Conservation (phyloP, 345 rosid species). For the Carallia pectinifolia region DNA sequence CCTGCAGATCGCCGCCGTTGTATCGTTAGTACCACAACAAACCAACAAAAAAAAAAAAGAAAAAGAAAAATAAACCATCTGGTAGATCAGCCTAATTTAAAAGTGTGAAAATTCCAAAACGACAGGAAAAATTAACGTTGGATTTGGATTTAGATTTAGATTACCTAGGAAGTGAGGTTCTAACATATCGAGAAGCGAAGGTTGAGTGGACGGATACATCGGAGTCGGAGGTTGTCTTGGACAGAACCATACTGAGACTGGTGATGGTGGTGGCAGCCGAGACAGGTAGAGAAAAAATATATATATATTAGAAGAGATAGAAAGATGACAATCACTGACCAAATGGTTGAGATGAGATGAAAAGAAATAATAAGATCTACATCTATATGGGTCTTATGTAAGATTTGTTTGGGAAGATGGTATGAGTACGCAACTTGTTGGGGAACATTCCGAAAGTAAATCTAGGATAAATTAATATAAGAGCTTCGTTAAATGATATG, state of each 20-base stretch:
- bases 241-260: constrained; percentile 18
- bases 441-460: too few species aligned
- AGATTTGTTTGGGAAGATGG: too few species aligned
- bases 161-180: constrained; percentile 27
- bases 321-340: not conserved
- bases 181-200: constrained; percentile 29
- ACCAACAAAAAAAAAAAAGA: not conserved
- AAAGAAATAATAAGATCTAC: not conserved
- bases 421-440: too few species aligned
- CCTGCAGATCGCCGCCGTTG: constrained; percentile 10
- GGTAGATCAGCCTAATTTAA: too few species aligned
- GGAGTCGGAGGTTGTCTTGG: constrained; percentile 16
- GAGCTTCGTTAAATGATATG: not conserved
- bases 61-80: too few species aligned
- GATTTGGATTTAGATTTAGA: not conserved
- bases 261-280: not conserved
- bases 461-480: too few species aligned
- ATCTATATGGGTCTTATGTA: too few species aligned
- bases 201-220: constrained; percentile 27
- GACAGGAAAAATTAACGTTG: too few species aligned
- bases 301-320: not conserved
- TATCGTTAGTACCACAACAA: too few species aligned
- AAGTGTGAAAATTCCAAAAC: too few species aligned
- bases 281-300: not conserved
- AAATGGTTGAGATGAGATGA: not conserved